Evolutionary conservation across 768 basidiomycete genomes (phyloP).

Genomic region (Leccinum disarticulatum): DNA sequence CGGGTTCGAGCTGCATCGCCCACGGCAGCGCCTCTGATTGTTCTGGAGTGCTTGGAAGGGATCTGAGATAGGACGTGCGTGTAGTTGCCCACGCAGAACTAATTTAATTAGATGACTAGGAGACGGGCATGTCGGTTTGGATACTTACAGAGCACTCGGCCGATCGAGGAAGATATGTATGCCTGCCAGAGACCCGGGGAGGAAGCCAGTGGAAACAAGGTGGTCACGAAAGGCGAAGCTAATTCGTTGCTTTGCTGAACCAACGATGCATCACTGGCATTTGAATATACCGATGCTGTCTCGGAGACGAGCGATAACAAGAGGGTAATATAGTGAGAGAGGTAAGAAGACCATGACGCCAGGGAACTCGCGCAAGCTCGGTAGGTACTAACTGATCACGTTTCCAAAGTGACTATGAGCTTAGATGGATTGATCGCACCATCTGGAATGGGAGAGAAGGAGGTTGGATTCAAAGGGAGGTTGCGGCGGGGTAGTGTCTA

Average conservation of each 20-base stretch:
- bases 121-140: background rate
- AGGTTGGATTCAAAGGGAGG: conserved; percentile 68
- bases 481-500: conserved; percentile 44
- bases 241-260: conserved; percentile 28
- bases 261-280: conserved; percentile 39
- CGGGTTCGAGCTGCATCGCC: conserved; percentile 51
- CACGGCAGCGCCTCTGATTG: conserved; percentile 58
- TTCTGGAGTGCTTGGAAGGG: conserved; percentile 45
- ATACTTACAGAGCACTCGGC: conserved; percentile 72
- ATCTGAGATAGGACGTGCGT: conserved; percentile 72
- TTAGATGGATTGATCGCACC: conserved; percentile 53
- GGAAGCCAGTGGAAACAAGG: conserved; percentile 56
- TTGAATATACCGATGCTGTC: conserved; percentile 58
- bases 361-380: conserved; percentile 68
- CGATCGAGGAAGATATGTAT: conserved; percentile 80
- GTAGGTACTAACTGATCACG: conserved; percentile 57
- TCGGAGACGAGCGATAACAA: conserved; percentile 41
- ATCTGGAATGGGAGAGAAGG: conserved; percentile 53
- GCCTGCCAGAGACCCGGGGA: conserved; percentile 43
- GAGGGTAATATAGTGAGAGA: too few relatives aligned
- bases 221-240: conserved; percentile 60
- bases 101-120: conserved; percentile 2
- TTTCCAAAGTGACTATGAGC: conserved; percentile 71
- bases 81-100: conserved; percentile 47
- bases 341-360: conserved; percentile 64